Percentiles rank a stretch among this genome's conserved stretches.
Evolutionary conservation across 257 asterid species (phyloP).

Genomic region (Buddleja alternifolia): DNA sequence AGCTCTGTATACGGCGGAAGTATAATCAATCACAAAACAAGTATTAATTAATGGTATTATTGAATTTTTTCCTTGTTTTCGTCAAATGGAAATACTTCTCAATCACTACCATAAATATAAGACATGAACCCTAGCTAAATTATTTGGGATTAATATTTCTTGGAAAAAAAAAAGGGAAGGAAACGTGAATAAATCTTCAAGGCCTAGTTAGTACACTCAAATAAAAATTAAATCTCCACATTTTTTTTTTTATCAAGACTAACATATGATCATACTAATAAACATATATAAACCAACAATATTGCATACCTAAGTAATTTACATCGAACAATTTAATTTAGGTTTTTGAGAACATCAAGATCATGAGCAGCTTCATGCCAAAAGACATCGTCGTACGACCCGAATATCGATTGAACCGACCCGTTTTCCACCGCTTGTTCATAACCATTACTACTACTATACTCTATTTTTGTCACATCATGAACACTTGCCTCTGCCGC

Average conservation of each 20-base stretch:
- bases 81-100: too few relatives aligned
- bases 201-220: background rate
- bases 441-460: constrained; percentile 3
- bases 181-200: too few relatives aligned
- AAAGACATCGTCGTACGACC: constrained; percentile 30
- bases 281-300: background rate
- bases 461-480: constrained; percentile 16
- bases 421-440: constrained; percentile 15
- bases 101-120: too few relatives aligned
- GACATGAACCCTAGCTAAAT: too few relatives aligned
- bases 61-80: too few relatives aligned
- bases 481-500: constrained; percentile 17
- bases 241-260: background rate
- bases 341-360: constrained; percentile 33
- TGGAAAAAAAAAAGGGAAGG: too few relatives aligned
- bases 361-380: constrained; percentile 38
- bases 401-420: constrained; percentile 32
- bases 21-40: too few relatives aligned
- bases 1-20: too few relatives aligned
- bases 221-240: background rate
- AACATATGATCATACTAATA: background rate
- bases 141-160: too few relatives aligned
- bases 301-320: constrained; percentile 26
- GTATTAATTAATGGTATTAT: too few relatives aligned
- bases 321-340: constrained; percentile 28